Conservation (phyloP, 2,329 filamentous ascomycete species). For the Alternaria sp. region DNA sequence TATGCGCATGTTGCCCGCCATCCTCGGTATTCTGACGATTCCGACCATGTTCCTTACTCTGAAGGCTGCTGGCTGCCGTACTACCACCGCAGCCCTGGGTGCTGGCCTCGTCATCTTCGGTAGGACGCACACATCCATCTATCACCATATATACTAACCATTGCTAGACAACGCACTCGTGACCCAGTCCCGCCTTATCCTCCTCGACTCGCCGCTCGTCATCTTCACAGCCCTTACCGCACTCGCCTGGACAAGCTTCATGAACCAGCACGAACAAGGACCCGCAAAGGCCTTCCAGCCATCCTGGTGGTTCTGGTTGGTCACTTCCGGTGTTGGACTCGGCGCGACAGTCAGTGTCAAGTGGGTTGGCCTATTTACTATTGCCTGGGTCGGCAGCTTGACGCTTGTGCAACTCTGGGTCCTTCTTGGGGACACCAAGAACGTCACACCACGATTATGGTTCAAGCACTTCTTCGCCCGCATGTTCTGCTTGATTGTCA, state of each 20-base stretch:
- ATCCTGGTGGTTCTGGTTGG: slow-evolving; percentile 98
- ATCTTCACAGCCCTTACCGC: slow-evolving; percentile 93
- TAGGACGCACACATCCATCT: slow-evolving; percentile 52
- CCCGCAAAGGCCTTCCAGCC: slow-evolving; percentile 86
- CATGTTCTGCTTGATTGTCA: slow-evolving; percentile 87
- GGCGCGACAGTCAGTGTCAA: slow-evolving; percentile 95
- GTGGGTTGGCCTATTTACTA: slow-evolving; percentile 98
- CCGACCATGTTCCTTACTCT: slow-evolving; percentile 95
- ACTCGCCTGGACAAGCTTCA: slow-evolving; percentile 90
- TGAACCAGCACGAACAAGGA: slow-evolving; percentile 95
- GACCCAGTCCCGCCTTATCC: slow-evolving; percentile 93
- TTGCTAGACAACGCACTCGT: slow-evolving; percentile 87
- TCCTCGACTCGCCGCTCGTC: slow-evolving; percentile 94
- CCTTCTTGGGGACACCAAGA: slow-evolving; percentile 86
- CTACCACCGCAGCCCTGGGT: slow-evolving; percentile 83
- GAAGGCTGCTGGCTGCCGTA: slow-evolving; percentile 89
- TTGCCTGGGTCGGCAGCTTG: slow-evolving; percentile 94
- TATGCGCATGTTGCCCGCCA: slow-evolving; percentile 92
- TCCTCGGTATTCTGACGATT: slow-evolving; percentile 87
- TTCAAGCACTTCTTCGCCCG: slow-evolving; percentile 95
- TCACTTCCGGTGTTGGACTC: slow-evolving; percentile 83
- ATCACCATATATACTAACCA: slow-evolving; percentile 27
- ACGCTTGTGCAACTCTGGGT: slow-evolving; percentile 95
- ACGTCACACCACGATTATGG: slow-evolving; percentile 84
- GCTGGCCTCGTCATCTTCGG: slow-evolving; percentile 90